Evolutionary conservation across 1,284 basidiomycete genomes (phyloP).

Genomic region (Tilletia setariae): DNA sequence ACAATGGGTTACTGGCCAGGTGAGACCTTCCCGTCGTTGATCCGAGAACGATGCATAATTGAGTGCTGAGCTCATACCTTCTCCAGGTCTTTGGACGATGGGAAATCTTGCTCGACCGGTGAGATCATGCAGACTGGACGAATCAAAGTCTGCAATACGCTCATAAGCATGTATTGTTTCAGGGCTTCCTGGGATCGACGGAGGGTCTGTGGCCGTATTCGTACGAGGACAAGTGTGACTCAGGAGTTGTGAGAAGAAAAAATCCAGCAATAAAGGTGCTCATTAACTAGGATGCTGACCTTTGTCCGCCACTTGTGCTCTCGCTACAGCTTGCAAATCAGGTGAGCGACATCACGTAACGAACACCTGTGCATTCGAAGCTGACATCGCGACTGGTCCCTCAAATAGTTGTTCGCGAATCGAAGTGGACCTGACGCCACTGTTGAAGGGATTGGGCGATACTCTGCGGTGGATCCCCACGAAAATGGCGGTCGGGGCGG

Average conservation of each 20-base stretch:
- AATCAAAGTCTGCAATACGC: neutral
- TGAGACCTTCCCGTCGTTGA: conserved; percentile 35
- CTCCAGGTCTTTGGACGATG: conserved; percentile 28
- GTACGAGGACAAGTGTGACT: conserved; percentile 51
- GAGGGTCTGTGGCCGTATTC: conserved; percentile 55
- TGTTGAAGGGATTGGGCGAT: neutral
- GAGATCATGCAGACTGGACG: neutral
- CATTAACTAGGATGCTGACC: neutral
- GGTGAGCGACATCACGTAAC: neutral
- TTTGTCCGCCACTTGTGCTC: neutral
- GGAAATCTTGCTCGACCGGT: conserved; percentile 37
- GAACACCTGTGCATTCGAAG: neutral
- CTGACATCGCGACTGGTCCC: neutral
- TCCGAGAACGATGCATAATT: neutral
- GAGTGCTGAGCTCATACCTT: neutral
- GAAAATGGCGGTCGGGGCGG: neutral
- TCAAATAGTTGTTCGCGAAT: neutral
- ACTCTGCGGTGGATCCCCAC: conserved; percentile 7
- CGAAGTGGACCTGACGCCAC: neutral
- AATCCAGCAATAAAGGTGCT: neutral
- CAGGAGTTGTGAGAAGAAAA: conserved; percentile 17
- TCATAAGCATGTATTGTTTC: neutral
- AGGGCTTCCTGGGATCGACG: conserved; percentile 48
- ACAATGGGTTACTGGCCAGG: conserved; percentile 59
- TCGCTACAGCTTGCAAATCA: neutral